Percentiles rank a stretch among this genome's conserved stretches.
Conservation (phyloP, 108 stramenopile species). For the Schizochytrium sp. region DNA sequence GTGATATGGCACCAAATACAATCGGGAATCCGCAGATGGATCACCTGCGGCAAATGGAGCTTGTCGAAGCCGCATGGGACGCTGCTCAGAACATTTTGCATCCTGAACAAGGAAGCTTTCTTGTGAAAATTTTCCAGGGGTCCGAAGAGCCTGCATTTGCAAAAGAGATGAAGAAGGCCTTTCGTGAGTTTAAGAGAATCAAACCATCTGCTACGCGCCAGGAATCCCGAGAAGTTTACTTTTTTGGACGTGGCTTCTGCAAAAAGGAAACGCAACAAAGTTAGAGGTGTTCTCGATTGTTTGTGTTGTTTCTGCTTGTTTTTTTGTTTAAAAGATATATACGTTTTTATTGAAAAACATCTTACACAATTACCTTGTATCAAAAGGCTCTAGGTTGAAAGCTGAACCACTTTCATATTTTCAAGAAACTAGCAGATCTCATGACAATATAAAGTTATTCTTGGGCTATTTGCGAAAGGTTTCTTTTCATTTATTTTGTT, state of each 20-base stretch:
- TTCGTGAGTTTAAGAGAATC: conserved; percentile 36
- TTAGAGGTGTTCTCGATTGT: too few relatives aligned
- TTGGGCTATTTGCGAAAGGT: too few relatives aligned
- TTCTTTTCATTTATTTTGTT: too few relatives aligned
- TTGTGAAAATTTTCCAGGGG: conserved; percentile 2
- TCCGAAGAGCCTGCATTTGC: conserved; percentile 27
- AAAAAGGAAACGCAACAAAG: too few relatives aligned
- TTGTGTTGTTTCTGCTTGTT: not conserved
- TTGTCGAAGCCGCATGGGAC: conserved; percentile 13
- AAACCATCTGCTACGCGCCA: not conserved
- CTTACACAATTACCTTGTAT: too few relatives aligned
- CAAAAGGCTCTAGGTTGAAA: too few relatives aligned
- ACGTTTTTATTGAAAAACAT: too few relatives aligned
- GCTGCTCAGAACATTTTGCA: not conserved
- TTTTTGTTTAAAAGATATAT: too few relatives aligned
- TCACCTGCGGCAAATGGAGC: conserved; percentile 47
- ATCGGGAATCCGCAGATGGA: not conserved
- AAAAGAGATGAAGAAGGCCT: conserved; percentile 25
- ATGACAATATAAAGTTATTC: too few relatives aligned
- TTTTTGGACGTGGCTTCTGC: not conserved
- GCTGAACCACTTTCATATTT: too few relatives aligned
- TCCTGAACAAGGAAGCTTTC: conserved; percentile 1
- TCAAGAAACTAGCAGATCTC: too few relatives aligned
- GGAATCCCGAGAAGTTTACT: conserved; percentile 35
- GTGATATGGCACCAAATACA: conserved; percentile 63